Evolutionary conservation across 1,284 basidiomycete genomes (phyloP).

Genomic region (Cryptococcus sp.): DNA sequence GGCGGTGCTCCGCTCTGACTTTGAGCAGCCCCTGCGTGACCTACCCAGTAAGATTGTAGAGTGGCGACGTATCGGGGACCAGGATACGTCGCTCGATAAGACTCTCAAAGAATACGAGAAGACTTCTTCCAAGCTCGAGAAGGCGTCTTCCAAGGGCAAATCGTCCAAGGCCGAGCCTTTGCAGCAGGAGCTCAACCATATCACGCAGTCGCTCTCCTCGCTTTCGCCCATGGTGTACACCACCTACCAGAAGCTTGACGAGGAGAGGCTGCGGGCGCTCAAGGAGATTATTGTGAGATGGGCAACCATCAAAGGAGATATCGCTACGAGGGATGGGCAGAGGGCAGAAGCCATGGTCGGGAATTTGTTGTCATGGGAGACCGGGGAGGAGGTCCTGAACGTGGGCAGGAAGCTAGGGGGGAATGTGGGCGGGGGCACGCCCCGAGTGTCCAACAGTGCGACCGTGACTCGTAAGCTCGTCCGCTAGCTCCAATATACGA

Average conservation of each 20-base stretch:
- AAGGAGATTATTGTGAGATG: slow-evolving; percentile 49
- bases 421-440: slow-evolving; percentile 14
- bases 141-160: slow-evolving; percentile 46
- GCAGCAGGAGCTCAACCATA: slow-evolving; percentile 33
- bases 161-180: slow-evolving; percentile 39
- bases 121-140: slow-evolving; percentile 40
- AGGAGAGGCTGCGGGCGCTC: slow-evolving; percentile 38
- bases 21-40: slow-evolving; percentile 43
- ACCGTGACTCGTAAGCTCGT: slow-evolving; percentile 19
- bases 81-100: slow-evolving; percentile 45
- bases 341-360: slow-evolving; percentile 41
- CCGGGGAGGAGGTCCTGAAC: slow-evolving; percentile 34
- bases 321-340: slow-evolving; percentile 41
- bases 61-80: slow-evolving; percentile 42
- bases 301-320: slow-evolving; percentile 46
- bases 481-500: neutral
- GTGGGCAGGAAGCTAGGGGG: slow-evolving; percentile 37
- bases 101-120: slow-evolving; percentile 48
- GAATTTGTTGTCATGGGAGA: slow-evolving; percentile 44
- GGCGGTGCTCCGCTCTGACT: slow-evolving; percentile 35
- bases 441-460: slow-evolving; percentile 13
- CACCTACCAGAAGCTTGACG: slow-evolving; percentile 46
- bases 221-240: slow-evolving; percentile 45
- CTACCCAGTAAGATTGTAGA: slow-evolving; percentile 40
- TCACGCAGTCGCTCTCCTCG: slow-evolving; percentile 32